These are phyloP conservation scores for Epithemia pelagica DNA, from an alignment of 108 stramenopile species.

Conservation along the genomic window DNA sequence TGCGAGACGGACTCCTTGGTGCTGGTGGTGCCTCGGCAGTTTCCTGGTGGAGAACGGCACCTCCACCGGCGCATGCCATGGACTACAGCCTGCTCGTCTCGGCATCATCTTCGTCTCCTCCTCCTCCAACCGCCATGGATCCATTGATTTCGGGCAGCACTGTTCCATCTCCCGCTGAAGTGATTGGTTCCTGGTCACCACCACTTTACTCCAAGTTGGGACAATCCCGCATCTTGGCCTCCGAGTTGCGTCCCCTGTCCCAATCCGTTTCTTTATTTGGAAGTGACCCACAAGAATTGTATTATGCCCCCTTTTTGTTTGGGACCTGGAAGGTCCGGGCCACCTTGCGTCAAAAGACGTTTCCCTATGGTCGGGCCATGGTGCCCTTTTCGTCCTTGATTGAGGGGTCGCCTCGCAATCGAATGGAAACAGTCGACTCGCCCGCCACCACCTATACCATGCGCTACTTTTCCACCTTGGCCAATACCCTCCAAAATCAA, in stretches of 20 bases:
- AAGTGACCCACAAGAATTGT: slow-evolving; percentile 21
- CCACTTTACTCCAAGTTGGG: slow-evolving; percentile 15
- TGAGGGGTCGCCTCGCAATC: slow-evolving; percentile 42
- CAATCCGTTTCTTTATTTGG: slow-evolving; percentile 21
- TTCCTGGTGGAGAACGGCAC: too few relatives aligned
- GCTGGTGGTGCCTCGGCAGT: too few relatives aligned
- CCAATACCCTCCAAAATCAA: slow-evolving; percentile 21
- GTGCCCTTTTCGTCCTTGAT: slow-evolving; percentile 31
- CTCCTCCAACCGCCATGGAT: too few relatives aligned
- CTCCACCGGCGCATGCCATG: too few relatives aligned
- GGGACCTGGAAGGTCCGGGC: slow-evolving; percentile 40
- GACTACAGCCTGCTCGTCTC: too few relatives aligned
- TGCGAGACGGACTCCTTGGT: too few relatives aligned
- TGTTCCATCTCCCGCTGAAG: neutral
- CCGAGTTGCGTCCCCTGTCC: slow-evolving; percentile 21
- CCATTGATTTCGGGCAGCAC: too few relatives aligned
- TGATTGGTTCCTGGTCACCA: slow-evolving; percentile 3
- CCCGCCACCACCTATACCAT: slow-evolving; percentile 22
- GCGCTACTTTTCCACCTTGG: slow-evolving; percentile 37
- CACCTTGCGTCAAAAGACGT: slow-evolving; percentile 36
- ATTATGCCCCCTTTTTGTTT: slow-evolving; percentile 35
- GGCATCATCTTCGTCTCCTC: too few relatives aligned
- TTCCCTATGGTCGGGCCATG: slow-evolving; percentile 34
- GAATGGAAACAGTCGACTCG: slow-evolving; percentile 34
- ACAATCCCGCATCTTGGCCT: slow-evolving; percentile 13